These are phyloP conservation scores for Cochlearia excelsa DNA, from an alignment of 345 rosid species.

Conservation along the genomic window DNA sequence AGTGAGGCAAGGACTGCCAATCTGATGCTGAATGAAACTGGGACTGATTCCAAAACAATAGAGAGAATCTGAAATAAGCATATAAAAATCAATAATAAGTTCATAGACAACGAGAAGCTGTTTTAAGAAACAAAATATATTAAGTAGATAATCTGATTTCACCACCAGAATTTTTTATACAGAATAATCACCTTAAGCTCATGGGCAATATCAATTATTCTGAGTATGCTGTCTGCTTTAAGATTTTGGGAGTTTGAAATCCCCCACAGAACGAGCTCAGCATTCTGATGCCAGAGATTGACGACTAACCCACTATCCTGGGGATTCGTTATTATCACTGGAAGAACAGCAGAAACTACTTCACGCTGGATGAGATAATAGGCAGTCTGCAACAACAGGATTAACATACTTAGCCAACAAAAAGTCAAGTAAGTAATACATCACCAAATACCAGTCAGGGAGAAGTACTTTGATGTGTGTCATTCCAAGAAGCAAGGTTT, in stretches of 20 bases:
- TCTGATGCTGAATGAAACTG: conserved; percentile 63
- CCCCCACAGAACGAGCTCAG: conserved; percentile 69
- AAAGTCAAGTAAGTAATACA: conserved; percentile 12
- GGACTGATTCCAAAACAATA: conserved; percentile 66
- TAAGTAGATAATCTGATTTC: not conserved
- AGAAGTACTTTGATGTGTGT: conserved; percentile 64
- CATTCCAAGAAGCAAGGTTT: conserved; percentile 83
- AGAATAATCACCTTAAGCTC: conserved; percentile 68
- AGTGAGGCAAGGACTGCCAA: conserved; percentile 81
- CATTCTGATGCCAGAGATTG: conserved; percentile 77
- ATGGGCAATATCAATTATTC: conserved; percentile 68
- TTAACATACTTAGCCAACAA: conserved; percentile 17
- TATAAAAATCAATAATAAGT: not conserved
- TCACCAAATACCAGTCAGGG: conserved; percentile 1
- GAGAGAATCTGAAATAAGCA: conserved; percentile 56
- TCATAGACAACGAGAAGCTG: conserved; percentile 3
- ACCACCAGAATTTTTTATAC: not conserved
- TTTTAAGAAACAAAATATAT: not conserved
- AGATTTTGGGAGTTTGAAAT: conserved; percentile 50
- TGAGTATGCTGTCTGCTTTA: conserved; percentile 55
- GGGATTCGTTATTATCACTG: conserved; percentile 51
- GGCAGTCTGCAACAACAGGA: conserved; percentile 57
- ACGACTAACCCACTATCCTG: conserved; percentile 51
- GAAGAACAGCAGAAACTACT: conserved; percentile 63
- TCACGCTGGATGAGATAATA: conserved; percentile 79